Evolutionary conservation across 2,329 filamentous ascomycete genomes (phyloP).

Genomic region (Bipolaris zeicola): DNA sequence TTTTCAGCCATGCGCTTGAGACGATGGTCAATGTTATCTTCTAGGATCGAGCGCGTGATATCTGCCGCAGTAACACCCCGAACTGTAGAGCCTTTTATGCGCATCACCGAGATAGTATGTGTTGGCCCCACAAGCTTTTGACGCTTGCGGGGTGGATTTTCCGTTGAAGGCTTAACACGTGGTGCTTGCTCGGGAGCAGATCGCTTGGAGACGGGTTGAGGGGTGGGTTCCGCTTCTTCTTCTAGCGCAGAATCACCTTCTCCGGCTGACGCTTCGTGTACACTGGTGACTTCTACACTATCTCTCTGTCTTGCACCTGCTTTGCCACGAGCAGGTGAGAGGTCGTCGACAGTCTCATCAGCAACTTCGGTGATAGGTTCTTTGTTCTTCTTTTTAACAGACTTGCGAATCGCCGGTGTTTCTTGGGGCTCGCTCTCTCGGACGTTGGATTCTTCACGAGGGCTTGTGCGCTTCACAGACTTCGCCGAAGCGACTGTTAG

Average conservation of each 20-base stretch:
- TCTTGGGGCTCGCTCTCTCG: constrained; percentile 11
- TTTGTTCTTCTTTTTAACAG: constrained; percentile 12
- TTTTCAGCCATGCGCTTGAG: constrained; percentile 50
- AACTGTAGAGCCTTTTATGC: constrained; percentile 45
- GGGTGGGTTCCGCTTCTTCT: constrained; percentile 18
- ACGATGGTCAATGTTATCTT: constrained; percentile 56
- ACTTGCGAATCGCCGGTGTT: constrained; percentile 21
- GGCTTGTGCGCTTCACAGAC: constrained; percentile 19
- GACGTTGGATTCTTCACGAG: constrained; percentile 9
- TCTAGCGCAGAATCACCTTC: constrained; percentile 25
- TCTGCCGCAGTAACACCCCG: constrained; percentile 57
- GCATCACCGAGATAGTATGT: constrained; percentile 43
- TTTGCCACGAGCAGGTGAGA: constrained; percentile 25
- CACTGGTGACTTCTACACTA: constrained; percentile 21
- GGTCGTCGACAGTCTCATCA: constrained; percentile 18
- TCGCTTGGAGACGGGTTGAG: constrained; percentile 16
- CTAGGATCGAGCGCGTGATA: constrained; percentile 58
- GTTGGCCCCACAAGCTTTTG: constrained; percentile 37
- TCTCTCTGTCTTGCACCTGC: neutral
- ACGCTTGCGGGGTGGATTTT: constrained; percentile 37
- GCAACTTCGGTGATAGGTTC: constrained; percentile 1
- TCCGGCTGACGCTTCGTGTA: constrained; percentile 22
- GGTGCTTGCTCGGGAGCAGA: constrained; percentile 20
- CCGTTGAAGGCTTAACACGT: constrained; percentile 17
- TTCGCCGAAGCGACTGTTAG: neutral